A percentile compares a stretch with the other conserved stretches of the same genome.
phyloP scores from a whole-genome alignment of 768 basidiomycete genomes.

The Roridomyces roridus region DNA sequence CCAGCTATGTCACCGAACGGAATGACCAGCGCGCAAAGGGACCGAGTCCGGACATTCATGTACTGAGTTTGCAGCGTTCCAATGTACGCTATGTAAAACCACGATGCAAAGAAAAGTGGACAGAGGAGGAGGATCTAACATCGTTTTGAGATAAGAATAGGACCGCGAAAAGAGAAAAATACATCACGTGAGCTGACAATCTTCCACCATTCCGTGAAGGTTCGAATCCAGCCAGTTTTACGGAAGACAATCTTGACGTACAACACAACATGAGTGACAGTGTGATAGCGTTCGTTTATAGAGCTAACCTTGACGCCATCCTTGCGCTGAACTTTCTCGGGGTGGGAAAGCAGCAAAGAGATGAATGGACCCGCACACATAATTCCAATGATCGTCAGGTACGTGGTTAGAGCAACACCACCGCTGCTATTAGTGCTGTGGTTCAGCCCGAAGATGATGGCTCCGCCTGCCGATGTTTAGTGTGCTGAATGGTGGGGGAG shows the following conservation, averaged over 20 bases:
- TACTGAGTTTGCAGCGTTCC: conserved; percentile 41
- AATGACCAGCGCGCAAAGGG: conserved; percentile 36
- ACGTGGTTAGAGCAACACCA: conserved; percentile 38
- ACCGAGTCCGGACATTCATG: conserved; percentile 37
- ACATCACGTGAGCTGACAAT: conserved; percentile 35
- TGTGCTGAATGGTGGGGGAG: not conserved
- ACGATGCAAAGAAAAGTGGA: conserved; percentile 40
- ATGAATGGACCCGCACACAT: conserved; percentile 43
- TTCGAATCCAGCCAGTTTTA: conserved; percentile 33
- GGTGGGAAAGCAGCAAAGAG: conserved; percentile 33
- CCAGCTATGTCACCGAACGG: conserved; percentile 35
- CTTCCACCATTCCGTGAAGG: conserved; percentile 34
- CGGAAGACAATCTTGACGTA: conserved; percentile 37
- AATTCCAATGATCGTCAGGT: conserved; percentile 40
- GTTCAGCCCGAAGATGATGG: conserved; percentile 40
- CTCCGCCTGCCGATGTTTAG: conserved; percentile 28
- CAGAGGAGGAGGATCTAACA: conserved; percentile 36
- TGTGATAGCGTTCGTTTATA: too few species aligned
- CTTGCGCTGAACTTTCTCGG: conserved; percentile 37
- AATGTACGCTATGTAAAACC: conserved; percentile 40
- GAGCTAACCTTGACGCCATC: too few species aligned
- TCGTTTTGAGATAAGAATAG: not conserved
- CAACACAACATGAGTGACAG: too few species aligned
- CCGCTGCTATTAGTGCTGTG: conserved; percentile 32
- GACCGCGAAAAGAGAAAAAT: not conserved